A percentile compares a stretch with the other conserved stretches of the same genome.
Conservation (phyloP, 2,329 filamentous ascomycete species). For the Coleophoma eucalyptorum region DNA sequence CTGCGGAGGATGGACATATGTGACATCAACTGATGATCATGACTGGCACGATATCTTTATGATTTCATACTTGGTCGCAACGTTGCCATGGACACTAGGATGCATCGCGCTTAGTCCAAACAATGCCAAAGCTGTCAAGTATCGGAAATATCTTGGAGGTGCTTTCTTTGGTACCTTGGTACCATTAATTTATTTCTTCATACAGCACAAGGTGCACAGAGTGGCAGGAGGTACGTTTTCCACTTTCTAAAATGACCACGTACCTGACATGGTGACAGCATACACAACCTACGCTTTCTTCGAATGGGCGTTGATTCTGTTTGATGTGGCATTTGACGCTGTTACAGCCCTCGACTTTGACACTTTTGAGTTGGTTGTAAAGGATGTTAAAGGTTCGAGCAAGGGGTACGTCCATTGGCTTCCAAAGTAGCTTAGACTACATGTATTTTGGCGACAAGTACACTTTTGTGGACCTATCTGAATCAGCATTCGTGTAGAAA, state of each 20-base stretch:
- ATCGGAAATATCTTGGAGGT: conserved; percentile 78
- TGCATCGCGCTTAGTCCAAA: conserved; percentile 84
- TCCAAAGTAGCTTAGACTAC: conserved; percentile 73
- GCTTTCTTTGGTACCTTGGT: conserved; percentile 89
- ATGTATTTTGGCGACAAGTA: conserved; percentile 19
- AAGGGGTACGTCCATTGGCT: conserved; percentile 99
- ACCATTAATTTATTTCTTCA: conserved; percentile 93
- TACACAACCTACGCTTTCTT: conserved; percentile 98
- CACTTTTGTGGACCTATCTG: conserved; percentile 24
- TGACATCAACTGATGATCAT: conserved; percentile 97
- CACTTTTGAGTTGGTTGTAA: conserved; percentile 81
- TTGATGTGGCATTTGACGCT: conserved; percentile 95
- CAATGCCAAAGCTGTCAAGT: conserved; percentile 79
- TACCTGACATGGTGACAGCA: conserved; percentile 48
- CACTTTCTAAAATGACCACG: conserved; percentile 6
- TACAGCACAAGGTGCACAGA: conserved; percentile 96
- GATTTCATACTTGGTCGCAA: conserved; percentile 95
- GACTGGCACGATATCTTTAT: conserved; percentile 99
- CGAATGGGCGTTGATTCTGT: conserved; percentile 91
- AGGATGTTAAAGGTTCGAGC: conserved; percentile 83
- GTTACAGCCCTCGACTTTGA: conserved; percentile 91
- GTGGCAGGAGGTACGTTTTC: conserved; percentile 74
- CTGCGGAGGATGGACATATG: conserved; percentile 97
- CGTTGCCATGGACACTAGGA: conserved; percentile 90
- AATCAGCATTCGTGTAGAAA: conserved; percentile 30